A percentile compares a stretch with the other conserved stretches of the same genome.
Evolutionary conservation across 2,329 filamentous ascomycete genomes (phyloP).

Genomic region (Colletotrichum sp.): DNA sequence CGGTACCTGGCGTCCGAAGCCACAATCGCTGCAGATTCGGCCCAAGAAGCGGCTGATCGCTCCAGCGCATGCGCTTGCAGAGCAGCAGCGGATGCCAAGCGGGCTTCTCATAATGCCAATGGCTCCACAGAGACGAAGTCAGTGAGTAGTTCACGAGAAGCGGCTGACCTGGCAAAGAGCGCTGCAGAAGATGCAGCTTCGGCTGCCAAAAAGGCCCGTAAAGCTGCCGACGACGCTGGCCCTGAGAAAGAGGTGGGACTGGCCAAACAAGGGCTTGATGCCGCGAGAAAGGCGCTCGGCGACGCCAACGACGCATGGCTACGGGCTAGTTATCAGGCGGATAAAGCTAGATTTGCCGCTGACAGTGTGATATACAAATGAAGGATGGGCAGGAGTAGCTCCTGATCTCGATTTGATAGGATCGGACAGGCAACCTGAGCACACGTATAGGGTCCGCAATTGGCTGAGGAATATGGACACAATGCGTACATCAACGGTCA

Average conservation of each 20-base stretch:
- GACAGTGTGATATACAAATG: background rate
- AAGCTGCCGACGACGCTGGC: background rate
- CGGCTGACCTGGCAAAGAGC: background rate
- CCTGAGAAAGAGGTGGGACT: background rate
- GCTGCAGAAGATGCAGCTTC: background rate
- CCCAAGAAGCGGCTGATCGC: background rate
- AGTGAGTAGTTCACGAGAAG: background rate
- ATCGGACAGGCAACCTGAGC: background rate
- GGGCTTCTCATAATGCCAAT: background rate
- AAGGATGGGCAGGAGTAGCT: background rate
- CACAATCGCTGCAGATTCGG: rapidly evolving
- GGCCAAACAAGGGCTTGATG: background rate
- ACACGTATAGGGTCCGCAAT: background rate
- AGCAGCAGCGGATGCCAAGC: background rate
- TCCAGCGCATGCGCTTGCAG: background rate
- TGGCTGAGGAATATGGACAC: rapidly evolving
- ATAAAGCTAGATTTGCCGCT: background rate
- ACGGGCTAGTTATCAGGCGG: background rate
- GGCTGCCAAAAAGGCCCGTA: background rate
- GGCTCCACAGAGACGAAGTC: background rate
- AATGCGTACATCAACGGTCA: background rate
- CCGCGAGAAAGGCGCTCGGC: background rate
- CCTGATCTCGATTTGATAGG: background rate
- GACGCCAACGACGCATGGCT: background rate
- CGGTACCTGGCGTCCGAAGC: background rate